Conservation (phyloP, 2,329 filamentous ascomycete species). For the Xylaria sp. region DNA sequence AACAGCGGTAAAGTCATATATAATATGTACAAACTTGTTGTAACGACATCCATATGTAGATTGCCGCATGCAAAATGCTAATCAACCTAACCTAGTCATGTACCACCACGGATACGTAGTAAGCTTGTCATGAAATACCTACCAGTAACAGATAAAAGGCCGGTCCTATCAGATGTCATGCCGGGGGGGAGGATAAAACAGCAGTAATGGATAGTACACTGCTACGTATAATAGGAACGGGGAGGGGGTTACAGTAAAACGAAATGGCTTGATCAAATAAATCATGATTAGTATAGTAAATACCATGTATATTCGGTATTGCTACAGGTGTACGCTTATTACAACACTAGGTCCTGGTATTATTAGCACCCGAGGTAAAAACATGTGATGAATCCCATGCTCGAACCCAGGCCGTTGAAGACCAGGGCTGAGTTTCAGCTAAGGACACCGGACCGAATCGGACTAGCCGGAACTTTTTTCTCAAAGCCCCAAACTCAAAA, state of each 20-base stretch:
- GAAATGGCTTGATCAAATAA: background rate
- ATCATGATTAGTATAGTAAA: background rate
- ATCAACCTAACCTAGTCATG: background rate
- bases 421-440: conserved; percentile 35
- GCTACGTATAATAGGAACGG: background rate
- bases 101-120: background rate
- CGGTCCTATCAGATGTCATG: no score
- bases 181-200: no score
- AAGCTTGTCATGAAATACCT: conserved; percentile 5
- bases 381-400: background rate
- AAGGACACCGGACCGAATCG: conserved; percentile 22
- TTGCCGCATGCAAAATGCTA: background rate
- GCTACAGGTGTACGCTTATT: background rate
- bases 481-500: conserved; percentile 14
- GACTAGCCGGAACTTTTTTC: conserved; percentile 27
- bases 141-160: background rate
- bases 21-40: background rate
- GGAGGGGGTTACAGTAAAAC: background rate
- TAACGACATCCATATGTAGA: background rate
- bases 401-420: background rate
- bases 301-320: no score
- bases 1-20: background rate
- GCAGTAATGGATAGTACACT: no score
- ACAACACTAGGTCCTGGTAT: no score
- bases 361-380: background rate